Base-by-base conservation (phyloP, 768 basidiomycete genomes). In the Terana coerulea region DNA sequence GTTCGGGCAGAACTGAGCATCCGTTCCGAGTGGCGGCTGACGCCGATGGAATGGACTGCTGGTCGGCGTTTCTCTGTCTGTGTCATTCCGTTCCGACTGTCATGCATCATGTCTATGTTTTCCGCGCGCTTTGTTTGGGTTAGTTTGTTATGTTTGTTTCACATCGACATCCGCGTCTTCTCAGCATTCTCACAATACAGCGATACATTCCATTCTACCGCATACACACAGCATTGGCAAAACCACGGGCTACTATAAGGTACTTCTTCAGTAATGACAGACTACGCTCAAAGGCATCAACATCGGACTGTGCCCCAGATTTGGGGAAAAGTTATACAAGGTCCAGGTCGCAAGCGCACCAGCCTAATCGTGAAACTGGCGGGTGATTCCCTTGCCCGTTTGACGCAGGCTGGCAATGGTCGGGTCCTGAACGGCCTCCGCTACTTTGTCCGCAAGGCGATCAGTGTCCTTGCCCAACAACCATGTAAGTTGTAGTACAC, bases 401-500 rank as follows among this genome's bases (percentile, higher is more conserved):
- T 33, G 5, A 19, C 44, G 29, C 29, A 51, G 30, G 9, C 26
- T 14, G 4, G 24, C 30, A 15, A 24, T 21, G 3, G 10, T 35
- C 5, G 50, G 50, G 50, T 44, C 30, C 5, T 5, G 12, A 3
- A 43, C 50, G 17, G 15, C 24, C 29, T 34, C 11, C 6, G 17
- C 42, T 6, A 51, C 7, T 21, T 35, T 9, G 7, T 31, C 10
- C 14, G 29, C 5, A 6, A 45, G 26, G 29, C 19, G 28, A 14
- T 17, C 9, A 5, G 10, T 12, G 6, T 45, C 17, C 22, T n/a
- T 8, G 21, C 41, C 50, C 22, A 45, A 6, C 19, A 44, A 25
- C 41, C 43, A 51, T 6, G 42, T 45, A 17, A 51, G 29, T 28
- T 51, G 50, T n/a, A 51, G 33, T 15, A 51, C 43, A 28, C 50